Evolutionary conservation across 2,329 filamentous ascomycete species (phyloP), one percentile per base, ranked within the genome.

Genomic region (Emericellopsis cladophorae): DNA sequence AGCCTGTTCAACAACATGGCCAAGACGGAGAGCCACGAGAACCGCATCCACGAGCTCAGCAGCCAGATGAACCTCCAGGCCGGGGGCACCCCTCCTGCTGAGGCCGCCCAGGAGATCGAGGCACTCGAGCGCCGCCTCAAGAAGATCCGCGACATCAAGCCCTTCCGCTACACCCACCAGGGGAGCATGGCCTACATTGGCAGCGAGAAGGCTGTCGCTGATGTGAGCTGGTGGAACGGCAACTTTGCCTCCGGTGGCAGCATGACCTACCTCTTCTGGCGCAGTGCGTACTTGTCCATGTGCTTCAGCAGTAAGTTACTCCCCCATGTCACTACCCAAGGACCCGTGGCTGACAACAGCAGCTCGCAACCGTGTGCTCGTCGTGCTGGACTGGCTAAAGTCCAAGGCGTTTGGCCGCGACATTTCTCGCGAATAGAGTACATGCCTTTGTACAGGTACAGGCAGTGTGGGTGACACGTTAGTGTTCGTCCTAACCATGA

Each of bases 1-100:
- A 81, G 86, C 48, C 79, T 98, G 45, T 95, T 98, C 74, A 98
- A 98, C 74, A 93, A 92, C 64, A 95, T 96, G 86, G 92, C 89
- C 60, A 93, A 89, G 76, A 93, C 87, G 3, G 82, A 94, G 55
- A 68, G 73, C 39, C 79, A 95, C 48, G 88, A 96, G 69, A 52
- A 62, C 31, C 76, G 89, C 56, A 76, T 98, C 43, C 69, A 75
- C 46, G 67, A 79, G 42, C 76, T 96, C 15, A 79, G 74, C 62
- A 62, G 69, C 42, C 66, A 61, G 48, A 61, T 81, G 44, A 81
- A 81, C 62, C 57, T 81, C 36, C 62, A 72, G 14, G 22, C 22
- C 16, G 31, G 31, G 22, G 38, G 40, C 32, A 73, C 72, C 45
- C 78, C 81, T 54, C 72, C 80, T n/a, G 79, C 86, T 41, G 79